phyloP scores from a whole-genome alignment of 495 filamentous ascomycete genomes.

The Aspergillus sparsus region DNA sequence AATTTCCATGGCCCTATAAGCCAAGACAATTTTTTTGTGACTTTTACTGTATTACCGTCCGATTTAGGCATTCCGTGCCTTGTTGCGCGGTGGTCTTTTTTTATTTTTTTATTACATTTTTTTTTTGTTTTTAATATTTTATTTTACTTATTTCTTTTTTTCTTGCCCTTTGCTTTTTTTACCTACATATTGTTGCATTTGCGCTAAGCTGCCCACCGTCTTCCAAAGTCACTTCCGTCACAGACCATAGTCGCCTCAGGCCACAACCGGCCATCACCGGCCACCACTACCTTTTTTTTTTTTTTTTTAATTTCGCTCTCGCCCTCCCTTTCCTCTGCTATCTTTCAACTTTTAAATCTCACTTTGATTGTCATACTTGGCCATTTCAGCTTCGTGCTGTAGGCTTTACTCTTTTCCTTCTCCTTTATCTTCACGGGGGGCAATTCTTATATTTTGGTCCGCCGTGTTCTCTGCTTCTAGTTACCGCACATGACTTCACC shows the following conservation, averaged over 20 bases:
- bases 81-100: constrained; percentile 22
- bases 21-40: constrained; percentile 22
- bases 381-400: constrained; percentile 32
- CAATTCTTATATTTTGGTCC: constrained; percentile 15
- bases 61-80: constrained; percentile 33
- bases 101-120: constrained; percentile 7
- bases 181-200: constrained; percentile 10
- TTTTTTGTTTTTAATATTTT: constrained; percentile 16
- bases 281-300: constrained; percentile 30
- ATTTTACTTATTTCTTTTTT: constrained; percentile 20
- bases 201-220: constrained; percentile 14
- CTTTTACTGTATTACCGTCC: constrained; percentile 24
- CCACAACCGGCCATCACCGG: constrained; percentile 26
- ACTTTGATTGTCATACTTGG: constrained; percentile 16
- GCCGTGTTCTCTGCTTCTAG: constrained; percentile 22
- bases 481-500: constrained; percentile 52
- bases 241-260: constrained; percentile 37
- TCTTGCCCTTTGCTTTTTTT: constrained; percentile 19
- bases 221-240: constrained; percentile 36
- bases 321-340: constrained; percentile 11
- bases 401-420: constrained; percentile 16
- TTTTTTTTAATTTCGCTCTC: constrained; percentile 26
- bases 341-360: constrained; percentile 17
- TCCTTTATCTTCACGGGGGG: constrained; percentile 20
- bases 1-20: constrained; percentile 12